Percentiles rank a stretch among this genome's conserved stretches.
Conservation (phyloP, 805 yeast genomes). For the Nakazawaea holstii region DNA sequence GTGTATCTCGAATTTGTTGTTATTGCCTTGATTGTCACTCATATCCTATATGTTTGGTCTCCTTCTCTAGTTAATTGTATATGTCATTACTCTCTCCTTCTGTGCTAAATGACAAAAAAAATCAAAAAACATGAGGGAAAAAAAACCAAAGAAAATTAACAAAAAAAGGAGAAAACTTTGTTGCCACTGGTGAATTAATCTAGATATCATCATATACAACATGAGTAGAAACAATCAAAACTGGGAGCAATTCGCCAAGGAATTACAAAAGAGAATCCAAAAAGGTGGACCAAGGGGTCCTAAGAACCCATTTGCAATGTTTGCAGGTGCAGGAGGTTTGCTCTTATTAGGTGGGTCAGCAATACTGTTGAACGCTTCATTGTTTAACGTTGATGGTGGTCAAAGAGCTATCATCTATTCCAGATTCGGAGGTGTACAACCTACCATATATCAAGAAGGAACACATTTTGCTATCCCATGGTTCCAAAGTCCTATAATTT, state of each 20-base stretch:
- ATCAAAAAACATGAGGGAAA: neutral
- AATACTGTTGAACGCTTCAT: constrained; percentile 45
- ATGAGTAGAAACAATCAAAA: constrained; percentile 32
- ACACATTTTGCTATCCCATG: constrained; percentile 94
- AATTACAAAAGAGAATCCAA: constrained; percentile 40
- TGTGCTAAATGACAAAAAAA: neutral
- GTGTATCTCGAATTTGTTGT: constrained; percentile 31
- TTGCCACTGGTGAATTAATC: neutral
- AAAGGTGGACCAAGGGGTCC: constrained; percentile 24
- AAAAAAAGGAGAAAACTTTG: too few relatives aligned
- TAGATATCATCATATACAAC: neutral
- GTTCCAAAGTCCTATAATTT: constrained; percentile 87
- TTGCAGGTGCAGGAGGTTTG: constrained; percentile 62
- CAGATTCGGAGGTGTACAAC: constrained; percentile 78
- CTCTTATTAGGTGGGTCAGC: constrained; percentile 55
- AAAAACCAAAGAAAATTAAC: neutral
- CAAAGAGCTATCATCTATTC: constrained; percentile 95
- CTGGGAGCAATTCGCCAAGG: constrained; percentile 48
- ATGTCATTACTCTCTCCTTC: neutral
- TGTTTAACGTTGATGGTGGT: constrained; percentile 96
- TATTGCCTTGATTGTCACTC: neutral
- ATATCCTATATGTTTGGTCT: neutral
- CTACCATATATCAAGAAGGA: constrained; percentile 84
- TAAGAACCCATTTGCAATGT: constrained; percentile 42
- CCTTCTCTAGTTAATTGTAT: neutral